phyloP scores from a whole-genome alignment of 1,139 yeast genomes.

The Yueomyces sp. region DNA sequence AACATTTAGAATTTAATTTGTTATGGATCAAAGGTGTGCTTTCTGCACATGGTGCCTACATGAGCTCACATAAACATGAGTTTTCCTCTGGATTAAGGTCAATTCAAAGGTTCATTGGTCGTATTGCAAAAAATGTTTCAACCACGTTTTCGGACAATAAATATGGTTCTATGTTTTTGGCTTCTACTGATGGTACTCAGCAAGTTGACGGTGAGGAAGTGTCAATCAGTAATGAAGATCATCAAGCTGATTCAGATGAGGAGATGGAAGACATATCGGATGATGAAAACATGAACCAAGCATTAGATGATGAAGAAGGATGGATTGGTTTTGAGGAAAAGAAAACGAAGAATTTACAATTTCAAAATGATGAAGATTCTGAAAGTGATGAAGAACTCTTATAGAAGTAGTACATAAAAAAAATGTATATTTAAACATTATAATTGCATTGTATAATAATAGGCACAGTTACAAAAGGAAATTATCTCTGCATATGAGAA shows the following conservation, averaged over 20 bases:
- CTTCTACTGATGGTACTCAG: slow-evolving; percentile 25
- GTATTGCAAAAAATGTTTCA: slow-evolving; percentile 64
- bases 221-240: slow-evolving; percentile 21
- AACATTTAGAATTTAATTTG: slow-evolving; percentile 74
- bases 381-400: neutral
- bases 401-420: too few species aligned
- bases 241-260: slow-evolving; percentile 1
- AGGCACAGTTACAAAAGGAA: too few species aligned
- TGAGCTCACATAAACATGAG: slow-evolving; percentile 48
- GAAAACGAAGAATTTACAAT: neutral
- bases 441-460: too few species aligned
- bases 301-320: slow-evolving; percentile 18
- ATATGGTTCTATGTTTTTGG: slow-evolving; percentile 36
- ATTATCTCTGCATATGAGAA: too few species aligned
- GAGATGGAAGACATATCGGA: slow-evolving; percentile 10
- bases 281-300: slow-evolving; percentile 17
- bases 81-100: slow-evolving; percentile 59
- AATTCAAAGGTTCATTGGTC: slow-evolving; percentile 60
- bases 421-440: too few species aligned
- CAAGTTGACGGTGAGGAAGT: slow-evolving; percentile 9
- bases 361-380: neutral
- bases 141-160: slow-evolving; percentile 42
- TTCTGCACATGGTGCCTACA: slow-evolving; percentile 65
- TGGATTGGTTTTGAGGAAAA: slow-evolving; percentile 21
- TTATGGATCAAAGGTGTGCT: slow-evolving; percentile 67